Conservation (phyloP, 225 moss, liverwort and hornwort species). For the Rhytidiadelphus loreus region DNA sequence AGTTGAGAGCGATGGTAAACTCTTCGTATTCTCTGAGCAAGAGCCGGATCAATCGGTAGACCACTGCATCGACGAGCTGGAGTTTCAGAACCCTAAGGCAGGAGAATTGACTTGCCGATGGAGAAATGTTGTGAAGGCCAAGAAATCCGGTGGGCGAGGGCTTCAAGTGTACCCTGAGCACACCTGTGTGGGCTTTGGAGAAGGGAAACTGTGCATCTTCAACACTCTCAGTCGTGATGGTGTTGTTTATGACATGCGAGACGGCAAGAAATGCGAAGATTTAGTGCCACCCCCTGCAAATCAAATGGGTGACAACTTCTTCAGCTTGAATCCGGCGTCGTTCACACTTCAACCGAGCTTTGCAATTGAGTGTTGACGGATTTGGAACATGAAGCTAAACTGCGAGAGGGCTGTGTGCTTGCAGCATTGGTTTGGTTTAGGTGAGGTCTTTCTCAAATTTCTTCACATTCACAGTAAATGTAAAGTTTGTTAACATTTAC, state of each 20-base stretch:
- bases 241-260: background rate
- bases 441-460: background rate
- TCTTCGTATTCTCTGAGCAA: constrained; percentile 22
- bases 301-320: background rate
- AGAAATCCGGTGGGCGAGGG: background rate
- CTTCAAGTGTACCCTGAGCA: constrained; percentile 16
- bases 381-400: background rate
- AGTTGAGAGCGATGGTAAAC: background rate
- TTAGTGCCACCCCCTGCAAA: background rate
- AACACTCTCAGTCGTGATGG: constrained; percentile 10
- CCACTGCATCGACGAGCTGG: constrained; percentile 1
- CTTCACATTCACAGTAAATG: background rate
- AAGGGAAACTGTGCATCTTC: constrained; percentile 13
- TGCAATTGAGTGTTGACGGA: background rate
- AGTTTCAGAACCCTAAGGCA: background rate
- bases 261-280: background rate
- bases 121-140: background rate
- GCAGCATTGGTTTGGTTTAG: background rate
- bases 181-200: background rate
- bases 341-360: background rate
- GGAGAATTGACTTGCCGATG: background rate
- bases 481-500: background rate
- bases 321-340: background rate
- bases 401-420: too few relatives aligned
- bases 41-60: background rate